Evolutionary conservation across 2,329 filamentous ascomycete species (phyloP).

Genomic region (Exophiala viscosa): DNA sequence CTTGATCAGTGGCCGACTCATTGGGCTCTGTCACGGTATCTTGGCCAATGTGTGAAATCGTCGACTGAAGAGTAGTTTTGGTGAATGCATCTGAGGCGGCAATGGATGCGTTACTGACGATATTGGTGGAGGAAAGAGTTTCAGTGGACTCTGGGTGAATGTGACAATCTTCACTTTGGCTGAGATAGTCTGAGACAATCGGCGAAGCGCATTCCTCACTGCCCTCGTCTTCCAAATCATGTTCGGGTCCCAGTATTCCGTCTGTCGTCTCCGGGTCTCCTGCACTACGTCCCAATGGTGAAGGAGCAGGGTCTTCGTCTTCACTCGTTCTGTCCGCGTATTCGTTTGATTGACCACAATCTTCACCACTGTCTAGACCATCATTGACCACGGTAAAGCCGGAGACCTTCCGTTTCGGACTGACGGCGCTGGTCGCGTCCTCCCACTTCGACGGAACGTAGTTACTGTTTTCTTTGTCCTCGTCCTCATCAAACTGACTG

Average conservation of each 20-base stretch:
- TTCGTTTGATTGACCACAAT: background rate
- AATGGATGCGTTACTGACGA: too few species aligned
- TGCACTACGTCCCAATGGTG: background rate
- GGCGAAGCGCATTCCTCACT: background rate
- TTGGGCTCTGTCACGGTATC: background rate
- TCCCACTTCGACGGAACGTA: slow-evolving; percentile 21
- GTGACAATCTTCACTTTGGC: background rate
- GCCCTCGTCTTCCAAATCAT: background rate
- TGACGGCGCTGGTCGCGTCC: slow-evolving; percentile 5
- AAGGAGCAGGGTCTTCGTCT: background rate
- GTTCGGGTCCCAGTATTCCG: background rate
- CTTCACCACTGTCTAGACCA: background rate
- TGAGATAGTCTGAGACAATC: slow-evolving; percentile 9
- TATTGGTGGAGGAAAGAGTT: background rate
- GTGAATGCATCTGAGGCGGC: background rate
- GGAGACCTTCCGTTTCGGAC: slow-evolving; percentile 18
- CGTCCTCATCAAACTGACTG: slow-evolving; percentile 4
- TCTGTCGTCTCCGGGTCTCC: background rate
- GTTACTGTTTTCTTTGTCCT: slow-evolving; percentile 24
- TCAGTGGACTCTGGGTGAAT: background rate
- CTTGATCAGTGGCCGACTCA: background rate
- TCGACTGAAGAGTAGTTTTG: background rate
- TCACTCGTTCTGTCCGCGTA: background rate
- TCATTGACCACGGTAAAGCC: slow-evolving; percentile 2
- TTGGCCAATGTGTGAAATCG: background rate